phyloP scores from a whole-genome alignment of 495 filamentous ascomycete species.

The Aeminium ludgeri region DNA sequence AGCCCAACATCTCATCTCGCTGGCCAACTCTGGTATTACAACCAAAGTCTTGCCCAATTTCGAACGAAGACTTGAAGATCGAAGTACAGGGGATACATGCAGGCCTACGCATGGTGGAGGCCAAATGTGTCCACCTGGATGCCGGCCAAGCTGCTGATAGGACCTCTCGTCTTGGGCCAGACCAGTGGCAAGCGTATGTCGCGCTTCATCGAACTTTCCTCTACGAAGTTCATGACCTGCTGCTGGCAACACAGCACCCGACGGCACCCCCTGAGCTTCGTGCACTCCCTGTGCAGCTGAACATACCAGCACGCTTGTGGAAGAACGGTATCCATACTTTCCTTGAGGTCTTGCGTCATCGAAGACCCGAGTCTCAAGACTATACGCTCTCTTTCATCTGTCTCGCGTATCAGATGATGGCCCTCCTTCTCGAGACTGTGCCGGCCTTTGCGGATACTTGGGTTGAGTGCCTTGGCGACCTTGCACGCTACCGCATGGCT shows the following conservation, averaged over 20 bases:
- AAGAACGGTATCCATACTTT: constrained; percentile 66
- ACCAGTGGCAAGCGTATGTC: constrained; percentile 59
- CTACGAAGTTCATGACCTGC: constrained; percentile 69
- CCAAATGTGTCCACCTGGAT: constrained; percentile 59
- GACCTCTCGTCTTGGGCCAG: constrained; percentile 29
- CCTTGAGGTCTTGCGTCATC: constrained; percentile 52
- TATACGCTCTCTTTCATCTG: constrained; percentile 74
- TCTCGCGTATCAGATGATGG: constrained; percentile 67
- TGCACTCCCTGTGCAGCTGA: constrained; percentile 48
- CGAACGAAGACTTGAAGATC: constrained; percentile 53
- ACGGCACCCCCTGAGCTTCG: constrained; percentile 42
- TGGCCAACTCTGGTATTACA: too few species aligned
- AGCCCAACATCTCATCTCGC: too few species aligned
- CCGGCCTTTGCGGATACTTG: constrained; percentile 65
- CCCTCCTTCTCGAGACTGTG: constrained; percentile 59
- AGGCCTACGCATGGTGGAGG: constrained; percentile 62
- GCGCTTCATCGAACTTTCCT: constrained; percentile 55
- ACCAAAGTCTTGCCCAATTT: constrained; percentile 35
- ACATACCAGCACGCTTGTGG: constrained; percentile 78
- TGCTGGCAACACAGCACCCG: constrained; percentile 62
- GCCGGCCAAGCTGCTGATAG: constrained; percentile 28
- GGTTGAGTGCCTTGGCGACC: constrained; percentile 78
- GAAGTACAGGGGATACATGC: constrained; percentile 62
- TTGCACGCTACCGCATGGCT: constrained; percentile 60
- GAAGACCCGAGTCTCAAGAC: constrained; percentile 52